These are phyloP conservation scores for Syzygium grande DNA, from an alignment of 345 rosid genomes.

Conservation along the genomic window DNA sequence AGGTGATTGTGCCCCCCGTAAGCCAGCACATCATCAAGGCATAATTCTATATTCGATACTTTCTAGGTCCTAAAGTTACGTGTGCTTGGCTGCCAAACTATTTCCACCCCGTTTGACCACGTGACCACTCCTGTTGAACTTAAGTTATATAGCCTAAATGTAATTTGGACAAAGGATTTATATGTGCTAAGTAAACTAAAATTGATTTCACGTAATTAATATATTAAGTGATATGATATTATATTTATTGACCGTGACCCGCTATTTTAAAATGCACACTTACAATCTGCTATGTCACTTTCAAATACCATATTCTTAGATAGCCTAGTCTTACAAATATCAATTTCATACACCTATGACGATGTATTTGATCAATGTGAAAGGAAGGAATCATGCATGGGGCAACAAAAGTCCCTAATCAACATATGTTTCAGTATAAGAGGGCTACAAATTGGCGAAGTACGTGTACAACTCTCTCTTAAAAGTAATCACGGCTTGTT, in stretches of 20 bases:
- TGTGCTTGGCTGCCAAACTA: not conserved
- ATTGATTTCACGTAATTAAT: not conserved
- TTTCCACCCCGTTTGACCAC: not conserved
- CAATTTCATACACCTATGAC: not conserved
- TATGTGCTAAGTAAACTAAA: not conserved
- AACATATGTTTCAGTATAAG: not conserved
- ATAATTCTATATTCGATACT: not conserved
- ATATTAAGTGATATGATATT: not conserved
- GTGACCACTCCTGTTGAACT: not conserved
- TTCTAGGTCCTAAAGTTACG: not conserved
- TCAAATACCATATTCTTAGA: not conserved
- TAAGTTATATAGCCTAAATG: not conserved
- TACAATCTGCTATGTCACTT: not conserved
- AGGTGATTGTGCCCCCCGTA: not conserved
- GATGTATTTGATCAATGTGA: not conserved
- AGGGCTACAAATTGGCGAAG: not conserved
- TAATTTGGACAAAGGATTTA: not conserved
- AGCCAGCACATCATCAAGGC: not conserved
- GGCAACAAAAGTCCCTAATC: not conserved
- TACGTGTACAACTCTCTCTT: not conserved
- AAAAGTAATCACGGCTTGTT: not conserved
- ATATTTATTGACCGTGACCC: not conserved
- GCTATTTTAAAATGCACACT: not conserved
- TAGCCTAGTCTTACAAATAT: not conserved
- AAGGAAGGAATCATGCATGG: not conserved